A percentile compares a stretch with the other conserved stretches of the same genome.
phyloP scores from a whole-genome alignment of 2,329 filamentous ascomycete species.

The Ceratocystis diversiconidia region DNA sequence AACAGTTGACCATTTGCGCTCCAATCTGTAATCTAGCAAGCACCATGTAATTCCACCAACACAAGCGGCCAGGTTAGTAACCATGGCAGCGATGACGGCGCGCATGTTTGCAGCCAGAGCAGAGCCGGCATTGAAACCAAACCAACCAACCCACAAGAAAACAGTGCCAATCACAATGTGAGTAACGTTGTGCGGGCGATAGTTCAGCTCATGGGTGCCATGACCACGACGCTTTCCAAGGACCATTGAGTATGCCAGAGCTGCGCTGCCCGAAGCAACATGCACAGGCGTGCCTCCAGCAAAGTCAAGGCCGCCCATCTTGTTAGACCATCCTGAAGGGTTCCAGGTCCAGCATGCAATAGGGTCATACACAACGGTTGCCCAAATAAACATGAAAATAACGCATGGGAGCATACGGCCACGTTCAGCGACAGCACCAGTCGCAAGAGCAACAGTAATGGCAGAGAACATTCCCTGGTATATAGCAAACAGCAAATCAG shows the following conservation, averaged over 20 bases:
- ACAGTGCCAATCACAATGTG: slow-evolving; percentile 86
- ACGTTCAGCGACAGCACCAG: slow-evolving; percentile 73
- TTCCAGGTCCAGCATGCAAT: slow-evolving; percentile 97
- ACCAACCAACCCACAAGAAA: slow-evolving; percentile 92
- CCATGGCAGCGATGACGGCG: slow-evolving; percentile 72
- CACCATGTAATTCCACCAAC: slow-evolving; percentile 83
- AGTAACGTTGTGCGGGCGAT: slow-evolving; percentile 83
- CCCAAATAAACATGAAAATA: slow-evolving; percentile 88
- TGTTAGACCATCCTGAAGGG: slow-evolving; percentile 60
- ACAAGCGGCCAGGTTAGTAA: slow-evolving; percentile 74
- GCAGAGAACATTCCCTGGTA: slow-evolving; percentile 83
- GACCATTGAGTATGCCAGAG: slow-evolving; percentile 82
- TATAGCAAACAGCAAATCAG: slow-evolving; percentile 71
- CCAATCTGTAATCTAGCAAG: slow-evolving; percentile 73
- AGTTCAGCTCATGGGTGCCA: slow-evolving; percentile 77
- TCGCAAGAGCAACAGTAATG: slow-evolving; percentile 73
- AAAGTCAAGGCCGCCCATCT: slow-evolving; percentile 73
- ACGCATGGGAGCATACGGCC: slow-evolving; percentile 79
- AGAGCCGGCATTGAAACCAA: slow-evolving; percentile 83
- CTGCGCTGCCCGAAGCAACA: slow-evolving; percentile 68
- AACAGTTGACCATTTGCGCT: slow-evolving; percentile 84
- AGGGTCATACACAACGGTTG: slow-evolving; percentile 78
- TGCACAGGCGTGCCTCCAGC: slow-evolving; percentile 85
- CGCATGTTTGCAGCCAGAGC: slow-evolving; percentile 70
- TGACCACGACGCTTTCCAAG: slow-evolving; percentile 74